phyloP scores from a whole-genome alignment of 305 asterid genomes.

The Plantago rigida region DNA sequence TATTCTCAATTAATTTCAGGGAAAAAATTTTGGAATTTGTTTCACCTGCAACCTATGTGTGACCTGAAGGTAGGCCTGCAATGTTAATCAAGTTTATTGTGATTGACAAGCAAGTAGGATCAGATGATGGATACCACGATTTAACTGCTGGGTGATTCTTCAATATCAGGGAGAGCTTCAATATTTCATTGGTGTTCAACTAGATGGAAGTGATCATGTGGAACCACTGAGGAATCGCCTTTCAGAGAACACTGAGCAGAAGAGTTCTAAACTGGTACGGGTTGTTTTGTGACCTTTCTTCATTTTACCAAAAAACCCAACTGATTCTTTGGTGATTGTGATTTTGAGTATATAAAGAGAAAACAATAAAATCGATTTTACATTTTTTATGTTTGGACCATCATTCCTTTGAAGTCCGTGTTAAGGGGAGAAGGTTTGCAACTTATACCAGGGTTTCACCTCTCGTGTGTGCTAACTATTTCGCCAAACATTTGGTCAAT shows the following conservation, averaged over 20 bases:
- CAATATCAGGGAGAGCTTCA: conserved; percentile 78
- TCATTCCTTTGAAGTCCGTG: too few species aligned
- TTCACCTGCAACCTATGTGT: conserved; percentile 99
- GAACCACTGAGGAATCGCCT: conserved; percentile 92
- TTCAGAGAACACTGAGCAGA: conserved; percentile 72
- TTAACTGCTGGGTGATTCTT: conserved; percentile 17
- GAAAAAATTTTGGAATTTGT: conserved; percentile 96
- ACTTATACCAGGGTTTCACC: too few species aligned
- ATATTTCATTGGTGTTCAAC: conserved; percentile 96
- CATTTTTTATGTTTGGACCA: too few species aligned
- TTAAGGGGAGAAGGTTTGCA: too few species aligned
- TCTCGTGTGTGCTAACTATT: too few species aligned
- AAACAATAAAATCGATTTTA: too few species aligned
- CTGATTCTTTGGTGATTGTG: not conserved
- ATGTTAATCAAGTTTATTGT: conserved; percentile 22
- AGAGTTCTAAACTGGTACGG: conserved; percentile 70
- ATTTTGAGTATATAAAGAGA: too few species aligned
- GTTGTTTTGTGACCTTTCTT: conserved; percentile 23
- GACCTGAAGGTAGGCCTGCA: conserved; percentile 64
- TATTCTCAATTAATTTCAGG: conserved; percentile 44
- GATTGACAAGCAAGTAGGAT: conserved; percentile 14
- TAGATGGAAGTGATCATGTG: conserved; percentile 96
- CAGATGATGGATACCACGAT: conserved; percentile 13
- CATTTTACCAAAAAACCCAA: not conserved
- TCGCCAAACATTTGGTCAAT: too few species aligned